Evolutionary conservation across 2,329 filamentous ascomycete species (phyloP), one percentile per base, ranked within the genome.

Genomic region (Parastagonospora avenae): DNA sequence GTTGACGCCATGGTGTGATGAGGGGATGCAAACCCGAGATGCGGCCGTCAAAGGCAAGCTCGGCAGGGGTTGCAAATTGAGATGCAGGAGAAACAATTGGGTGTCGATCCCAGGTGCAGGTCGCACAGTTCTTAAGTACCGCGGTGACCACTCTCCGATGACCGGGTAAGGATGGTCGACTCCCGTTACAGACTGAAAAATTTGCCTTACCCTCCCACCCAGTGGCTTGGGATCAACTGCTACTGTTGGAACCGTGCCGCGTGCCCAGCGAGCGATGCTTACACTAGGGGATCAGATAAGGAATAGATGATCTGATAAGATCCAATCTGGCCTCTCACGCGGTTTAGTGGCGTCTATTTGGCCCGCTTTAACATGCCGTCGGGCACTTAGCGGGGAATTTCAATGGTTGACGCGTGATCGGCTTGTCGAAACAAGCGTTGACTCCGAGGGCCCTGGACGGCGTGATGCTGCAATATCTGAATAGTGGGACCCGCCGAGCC

Each of bases 231-330:
- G 55, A 59, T 53, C 42, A 54, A 59, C 46, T 52, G 45, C 51
- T 52, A 52, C 48, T 43, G 46, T 10, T 52, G 38, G 41, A 52
- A 57, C 50, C 44, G 48, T 50, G 50, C 49, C 57, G 54, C 38
- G 48, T 57, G 54, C 57, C 57, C 42, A 60, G 54, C 46, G 52
- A 46, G 47, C 24, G 42, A 37, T 51, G 44, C 44, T 42, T 46
- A 52, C 61, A 52, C 55, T 57, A 57, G 46, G 63, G 64, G 62
- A 68, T 68, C 64, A 55, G 65, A 68, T 67, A 64, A 67, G 60
- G 45, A 52, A 50, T 59, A 57, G 48, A 67, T 66, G 61, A 68
- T 68, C 65, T 53, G 62, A 68, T 67, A 63, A 67, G 60, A 62
- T 62, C 48, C 51, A 59, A 55, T 62, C 54, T 58, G 54, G 57